Base-by-base conservation (phyloP, 345 rosid genomes). In the Sonneratia alba region DNA sequence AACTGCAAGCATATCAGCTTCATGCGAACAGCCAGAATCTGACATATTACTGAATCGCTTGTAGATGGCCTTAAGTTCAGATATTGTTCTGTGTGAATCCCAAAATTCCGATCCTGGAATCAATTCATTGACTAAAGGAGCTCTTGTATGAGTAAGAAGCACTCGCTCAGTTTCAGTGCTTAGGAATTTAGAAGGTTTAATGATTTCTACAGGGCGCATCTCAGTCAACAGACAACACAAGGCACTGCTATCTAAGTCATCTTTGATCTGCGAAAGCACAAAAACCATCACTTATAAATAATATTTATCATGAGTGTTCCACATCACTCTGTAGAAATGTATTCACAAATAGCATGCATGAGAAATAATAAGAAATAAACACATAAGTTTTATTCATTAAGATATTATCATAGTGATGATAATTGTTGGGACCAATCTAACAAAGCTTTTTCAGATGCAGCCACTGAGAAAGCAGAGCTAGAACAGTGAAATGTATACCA, bases 201-300 rank as follows among this genome's bases (percentile, higher is more conserved):
- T 88, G 66, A 95, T 86, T 86, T 95, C 99, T 74, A 90, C 99
- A 1, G 98, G 99, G 78, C 94, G 89, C 70, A 89, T 70, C 85
- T 95, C 94, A 71, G 97, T 84, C 74, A 95, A 84, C 68, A 95
- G 78, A 77, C 91, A 79, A 79, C 89, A 89, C 75, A 95, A 78
- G 18, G 81, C 85, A 80, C 87, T 87, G 83, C 97, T 92, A 70
- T 92, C 96, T 49, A 75, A 79, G 81, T 92, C 96, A 88, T 92
- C 99, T 56, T 32, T 80, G 80, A 95, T 84, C 99, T 95, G 86
- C 73, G 81, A 67, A 75, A 79, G 22, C 56, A 68, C 45, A 43
- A 45, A 68, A 68, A 34, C 6, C 14, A 34, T 4, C 59, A 21
- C 59, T 53, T 53, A 19, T 3, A 53, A 53, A 53, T 18, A n/a